These are phyloP conservation scores for Sistotremastrum niveocremeum DNA, from an alignment of 768 basidiomycete genomes.

Conservation along the genomic window DNA sequence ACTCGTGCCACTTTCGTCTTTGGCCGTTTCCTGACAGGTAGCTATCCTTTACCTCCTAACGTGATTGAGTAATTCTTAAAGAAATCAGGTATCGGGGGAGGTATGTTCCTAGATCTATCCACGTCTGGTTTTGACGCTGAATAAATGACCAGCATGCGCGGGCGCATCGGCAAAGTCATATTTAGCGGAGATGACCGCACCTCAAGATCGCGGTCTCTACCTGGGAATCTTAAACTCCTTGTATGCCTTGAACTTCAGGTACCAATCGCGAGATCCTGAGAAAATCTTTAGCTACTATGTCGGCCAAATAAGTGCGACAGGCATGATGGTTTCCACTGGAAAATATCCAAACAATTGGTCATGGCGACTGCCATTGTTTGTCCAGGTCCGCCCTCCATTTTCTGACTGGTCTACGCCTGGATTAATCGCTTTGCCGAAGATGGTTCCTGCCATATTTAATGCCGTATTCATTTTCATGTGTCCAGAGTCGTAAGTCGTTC, in stretches of 20 bases:
- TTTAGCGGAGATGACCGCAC: conserved; percentile 36
- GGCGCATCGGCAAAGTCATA: conserved; percentile 37
- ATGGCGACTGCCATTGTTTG: conserved; percentile 38
- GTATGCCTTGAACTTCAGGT: conserved; percentile 14
- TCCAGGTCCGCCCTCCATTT: conserved; percentile 22
- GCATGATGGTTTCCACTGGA: conserved; percentile 42
- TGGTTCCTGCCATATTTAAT: conserved; percentile 35
- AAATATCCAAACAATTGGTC: conserved; percentile 26
- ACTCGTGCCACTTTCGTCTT: conserved; percentile 28
- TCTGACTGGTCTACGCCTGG: background rate
- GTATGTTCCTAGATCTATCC: background rate
- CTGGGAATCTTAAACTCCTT: conserved; percentile 41
- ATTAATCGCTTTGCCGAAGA: conserved; percentile 10
- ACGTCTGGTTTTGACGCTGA: conserved; percentile 9
- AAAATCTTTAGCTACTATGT: conserved; percentile 28
- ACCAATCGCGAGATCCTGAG: background rate
- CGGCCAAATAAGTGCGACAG: conserved; percentile 40
- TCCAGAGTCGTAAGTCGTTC: conserved; percentile 31
- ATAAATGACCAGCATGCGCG: conserved; percentile 30
- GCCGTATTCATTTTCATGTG: conserved; percentile 32
- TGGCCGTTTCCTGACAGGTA: conserved; percentile 38
- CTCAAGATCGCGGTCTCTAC: conserved; percentile 33
- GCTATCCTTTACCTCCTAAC: conserved; percentile 2
- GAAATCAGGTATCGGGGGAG: background rate
- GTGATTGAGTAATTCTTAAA: background rate